Evolutionary conservation across 768 basidiomycete species (phyloP).

Genomic region (Suillus bovinus): DNA sequence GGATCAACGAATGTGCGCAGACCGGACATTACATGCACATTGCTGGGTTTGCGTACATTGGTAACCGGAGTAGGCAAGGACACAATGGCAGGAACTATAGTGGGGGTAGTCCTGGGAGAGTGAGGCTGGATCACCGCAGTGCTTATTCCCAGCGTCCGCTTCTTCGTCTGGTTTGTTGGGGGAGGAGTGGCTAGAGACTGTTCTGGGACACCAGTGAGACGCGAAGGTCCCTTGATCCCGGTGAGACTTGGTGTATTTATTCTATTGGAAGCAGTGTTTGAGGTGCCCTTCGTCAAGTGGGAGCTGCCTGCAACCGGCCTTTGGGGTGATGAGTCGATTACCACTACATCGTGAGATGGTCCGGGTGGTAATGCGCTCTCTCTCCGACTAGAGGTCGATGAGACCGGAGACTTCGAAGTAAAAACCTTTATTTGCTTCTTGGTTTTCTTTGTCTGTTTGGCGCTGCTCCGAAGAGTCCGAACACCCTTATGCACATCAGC

Average conservation of each 20-base stretch:
- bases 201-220: not conserved
- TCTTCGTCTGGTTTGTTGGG: constrained; percentile 8
- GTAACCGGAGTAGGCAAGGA: constrained; percentile 21
- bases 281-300: not conserved
- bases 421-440: not conserved
- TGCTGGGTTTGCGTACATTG: constrained; percentile 9
- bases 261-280: not conserved
- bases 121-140: not conserved
- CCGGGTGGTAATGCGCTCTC: not conserved
- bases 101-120: not conserved
- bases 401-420: not conserved
- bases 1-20: not conserved
- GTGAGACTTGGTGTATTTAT: not conserved
- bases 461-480: not conserved
- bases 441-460: not conserved
- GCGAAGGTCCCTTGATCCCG: not conserved
- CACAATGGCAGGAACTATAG: not conserved
- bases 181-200: constrained; percentile 17
- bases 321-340: not conserved
- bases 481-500: not conserved
- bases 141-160: not conserved
- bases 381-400: not conserved
- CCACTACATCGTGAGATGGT: not conserved
- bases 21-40: not conserved
- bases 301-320: not conserved